Evolutionary conservation across 805 yeast species (phyloP).

Genomic region (Lipomyces oligophaga): DNA sequence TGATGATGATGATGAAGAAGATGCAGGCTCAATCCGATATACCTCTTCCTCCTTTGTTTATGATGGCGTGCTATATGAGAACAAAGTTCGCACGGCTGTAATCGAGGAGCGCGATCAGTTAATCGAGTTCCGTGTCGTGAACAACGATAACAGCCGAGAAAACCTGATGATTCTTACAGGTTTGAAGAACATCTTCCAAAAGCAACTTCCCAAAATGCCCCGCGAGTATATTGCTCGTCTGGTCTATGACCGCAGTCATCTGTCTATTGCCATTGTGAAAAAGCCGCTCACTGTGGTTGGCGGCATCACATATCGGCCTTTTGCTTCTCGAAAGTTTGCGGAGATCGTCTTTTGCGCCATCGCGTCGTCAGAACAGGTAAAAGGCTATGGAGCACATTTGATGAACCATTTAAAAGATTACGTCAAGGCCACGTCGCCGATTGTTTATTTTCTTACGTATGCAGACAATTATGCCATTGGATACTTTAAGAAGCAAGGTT

Average conservation of each 20-base stretch:
- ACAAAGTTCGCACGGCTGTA: conserved; percentile 90
- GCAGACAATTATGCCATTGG: conserved; percentile 99
- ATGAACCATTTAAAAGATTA: conserved; percentile 98
- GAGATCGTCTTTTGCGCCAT: conserved; percentile 99
- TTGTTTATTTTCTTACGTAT: conserved; percentile 83
- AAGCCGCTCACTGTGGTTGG: conserved; percentile 95
- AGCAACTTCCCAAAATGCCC: conserved; percentile 98
- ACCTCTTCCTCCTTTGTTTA: conserved; percentile 51
- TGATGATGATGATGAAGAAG: conserved; percentile 3
- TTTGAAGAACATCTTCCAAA: conserved; percentile 90
- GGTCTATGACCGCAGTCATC: conserved; percentile 89
- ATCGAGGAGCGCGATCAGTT: conserved; percentile 89
- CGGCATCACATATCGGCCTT: conserved; percentile 95
- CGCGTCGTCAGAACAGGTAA: conserved; percentile 92
- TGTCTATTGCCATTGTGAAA: conserved; percentile 93
- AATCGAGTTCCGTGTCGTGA: conserved; percentile 93
- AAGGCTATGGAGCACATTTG: conserved; percentile 97
- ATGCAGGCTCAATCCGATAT: conserved; percentile 32
- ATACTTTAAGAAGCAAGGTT: conserved; percentile 96
- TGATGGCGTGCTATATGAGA: conserved; percentile 77
- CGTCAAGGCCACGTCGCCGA: conserved; percentile 80
- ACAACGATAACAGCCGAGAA: conserved; percentile 85
- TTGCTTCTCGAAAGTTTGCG: conserved; percentile 84
- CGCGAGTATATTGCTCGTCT: conserved; percentile 91
- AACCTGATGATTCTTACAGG: conserved; percentile 91